Percentiles rank a stretch among this genome's conserved stretches.
phyloP scores from a whole-genome alignment of 805 yeast species.

The Suhomyces vadensis region DNA sequence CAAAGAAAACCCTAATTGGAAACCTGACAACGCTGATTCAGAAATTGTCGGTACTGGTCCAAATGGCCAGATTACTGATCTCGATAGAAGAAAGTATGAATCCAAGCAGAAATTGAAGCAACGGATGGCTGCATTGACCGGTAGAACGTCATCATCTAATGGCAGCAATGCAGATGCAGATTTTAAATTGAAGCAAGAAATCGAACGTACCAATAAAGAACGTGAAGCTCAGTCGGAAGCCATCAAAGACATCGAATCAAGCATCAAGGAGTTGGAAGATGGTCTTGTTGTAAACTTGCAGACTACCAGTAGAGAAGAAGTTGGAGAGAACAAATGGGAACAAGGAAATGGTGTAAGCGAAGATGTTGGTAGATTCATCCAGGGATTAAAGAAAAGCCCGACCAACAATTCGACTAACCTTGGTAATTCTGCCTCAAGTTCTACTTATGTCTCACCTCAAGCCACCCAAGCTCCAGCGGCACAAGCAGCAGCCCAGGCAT shows the following conservation, averaged over 20 bases:
- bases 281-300: conserved; percentile 47
- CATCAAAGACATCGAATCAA: conserved; percentile 68
- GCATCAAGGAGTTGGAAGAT: conserved; percentile 64
- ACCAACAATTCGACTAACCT: conserved; percentile 3
- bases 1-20: conserved; percentile 67
- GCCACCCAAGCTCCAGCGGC: conserved; percentile 15
- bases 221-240: conserved; percentile 56
- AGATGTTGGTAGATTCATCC: conserved; percentile 62
- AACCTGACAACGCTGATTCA: conserved; percentile 33
- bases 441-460: conserved; percentile 2
- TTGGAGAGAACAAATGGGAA: conserved; percentile 74
- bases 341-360: conserved; percentile 73
- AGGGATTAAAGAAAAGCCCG: conserved; percentile 42
- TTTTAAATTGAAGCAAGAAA: conserved; percentile 51
- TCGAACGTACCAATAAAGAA: conserved; percentile 52
- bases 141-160: conserved; percentile 50
- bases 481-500: conserved; percentile 6
- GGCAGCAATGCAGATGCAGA: conserved; percentile 57
- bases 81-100: conserved; percentile 77
- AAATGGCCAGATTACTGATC: conserved; percentile 80
- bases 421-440: conserved; percentile 9
- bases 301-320: conserved; percentile 42
- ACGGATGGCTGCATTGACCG: conserved; percentile 92
- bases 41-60: conserved; percentile 78
- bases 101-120: conserved; percentile 77